These are phyloP conservation scores for Nannochloropsis gaditana DNA, from an alignment of 108 stramenopile species.

Conservation along the genomic window DNA sequence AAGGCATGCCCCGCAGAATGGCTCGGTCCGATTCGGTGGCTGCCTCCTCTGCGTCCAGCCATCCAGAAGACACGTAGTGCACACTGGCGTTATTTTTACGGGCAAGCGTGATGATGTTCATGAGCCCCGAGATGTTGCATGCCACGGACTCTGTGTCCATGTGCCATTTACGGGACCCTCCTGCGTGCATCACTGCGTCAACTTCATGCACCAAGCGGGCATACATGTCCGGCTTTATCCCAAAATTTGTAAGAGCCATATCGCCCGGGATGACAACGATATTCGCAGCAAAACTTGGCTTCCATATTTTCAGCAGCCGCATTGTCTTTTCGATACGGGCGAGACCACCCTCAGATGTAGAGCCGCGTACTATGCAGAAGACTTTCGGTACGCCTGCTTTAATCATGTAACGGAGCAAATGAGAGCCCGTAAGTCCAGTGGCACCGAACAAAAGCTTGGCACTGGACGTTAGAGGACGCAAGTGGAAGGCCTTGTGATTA, in stretches of 20 bases:
- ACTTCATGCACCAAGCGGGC: not conserved
- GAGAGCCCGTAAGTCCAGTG: not conserved
- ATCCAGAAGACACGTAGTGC: not conserved
- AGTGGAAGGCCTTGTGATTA: not conserved
- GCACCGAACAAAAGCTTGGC: not conserved
- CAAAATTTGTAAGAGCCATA: not conserved
- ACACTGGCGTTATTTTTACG: slow-evolving; percentile 19
- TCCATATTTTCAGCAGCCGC: not conserved
- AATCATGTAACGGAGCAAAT: slow-evolving; percentile 1
- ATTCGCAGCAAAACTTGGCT: not conserved
- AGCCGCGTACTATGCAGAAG: slow-evolving; percentile 19
- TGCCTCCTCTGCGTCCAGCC: slow-evolving; percentile 19
- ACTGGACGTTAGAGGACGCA: not conserved
- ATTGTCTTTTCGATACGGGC: slow-evolving; percentile 16
- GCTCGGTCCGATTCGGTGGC: not conserved
- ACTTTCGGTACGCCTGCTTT: not conserved
- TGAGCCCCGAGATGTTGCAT: slow-evolving; percentile 17
- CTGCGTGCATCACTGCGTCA: not conserved
- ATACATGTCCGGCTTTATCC: not conserved
- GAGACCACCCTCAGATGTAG: not conserved
- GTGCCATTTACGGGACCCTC: slow-evolving; percentile 2
- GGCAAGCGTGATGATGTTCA: not conserved
- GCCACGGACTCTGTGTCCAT: slow-evolving; percentile 17
- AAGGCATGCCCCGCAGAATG: not conserved
- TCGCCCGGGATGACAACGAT: slow-evolving; percentile 1